Conservation (phyloP, 345 rosid species). For the Hibiscus syriacus region DNA sequence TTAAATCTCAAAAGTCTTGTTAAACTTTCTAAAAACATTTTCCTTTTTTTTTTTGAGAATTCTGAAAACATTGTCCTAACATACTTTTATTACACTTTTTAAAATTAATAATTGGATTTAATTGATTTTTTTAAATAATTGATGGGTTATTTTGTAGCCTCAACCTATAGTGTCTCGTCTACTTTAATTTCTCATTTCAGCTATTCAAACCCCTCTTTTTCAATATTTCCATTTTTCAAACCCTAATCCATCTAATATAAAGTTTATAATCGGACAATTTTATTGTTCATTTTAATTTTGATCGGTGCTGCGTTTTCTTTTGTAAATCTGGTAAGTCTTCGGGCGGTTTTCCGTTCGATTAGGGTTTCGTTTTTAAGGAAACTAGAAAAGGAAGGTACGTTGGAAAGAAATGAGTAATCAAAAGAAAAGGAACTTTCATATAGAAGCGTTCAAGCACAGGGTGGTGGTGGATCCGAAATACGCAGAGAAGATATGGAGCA, state of each 20-base stretch:
- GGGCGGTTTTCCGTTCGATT: slow-evolving; percentile 5
- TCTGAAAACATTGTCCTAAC: no score
- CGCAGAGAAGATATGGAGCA: slow-evolving; percentile 95
- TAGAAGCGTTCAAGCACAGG: slow-evolving; percentile 97
- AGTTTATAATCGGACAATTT: not conserved
- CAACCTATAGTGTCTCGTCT: no score
- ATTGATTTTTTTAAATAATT: no score
- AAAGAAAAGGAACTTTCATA: slow-evolving; percentile 95
- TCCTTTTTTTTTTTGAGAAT: no score
- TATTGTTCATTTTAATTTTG: not conserved
- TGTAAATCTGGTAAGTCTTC: not conserved
- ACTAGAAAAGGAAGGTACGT: not conserved
- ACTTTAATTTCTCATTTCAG: not conserved
- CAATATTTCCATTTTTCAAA: slow-evolving; percentile 1
- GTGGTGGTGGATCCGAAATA: slow-evolving; percentile 98
- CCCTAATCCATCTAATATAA: not conserved
- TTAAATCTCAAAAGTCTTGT: no score
- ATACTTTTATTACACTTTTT: no score
- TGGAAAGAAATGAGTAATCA: slow-evolving; percentile 64
- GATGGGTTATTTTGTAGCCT: no score
- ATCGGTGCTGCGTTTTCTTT: not conserved
- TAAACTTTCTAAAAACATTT: no score
- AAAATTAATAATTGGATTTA: no score
- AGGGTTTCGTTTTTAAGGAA: slow-evolving; percentile 13
- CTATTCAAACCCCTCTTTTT: not conserved